phyloP scores from a whole-genome alignment of 805 yeast genomes.

The Saccharomyces paradoxus region DNA sequence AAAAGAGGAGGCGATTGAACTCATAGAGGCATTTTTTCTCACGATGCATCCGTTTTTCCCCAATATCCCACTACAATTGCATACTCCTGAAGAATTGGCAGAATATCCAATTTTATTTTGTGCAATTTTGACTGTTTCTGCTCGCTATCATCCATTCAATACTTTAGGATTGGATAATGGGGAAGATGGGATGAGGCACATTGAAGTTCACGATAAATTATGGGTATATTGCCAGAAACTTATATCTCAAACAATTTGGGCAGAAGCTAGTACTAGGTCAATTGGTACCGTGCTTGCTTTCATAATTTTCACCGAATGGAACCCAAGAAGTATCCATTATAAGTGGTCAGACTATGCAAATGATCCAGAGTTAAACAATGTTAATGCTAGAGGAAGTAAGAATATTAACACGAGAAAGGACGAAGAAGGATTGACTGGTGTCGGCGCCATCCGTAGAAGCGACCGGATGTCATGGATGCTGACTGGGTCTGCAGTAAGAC shows the following conservation, averaged over 20 bases:
- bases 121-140: slow-evolving; percentile 70
- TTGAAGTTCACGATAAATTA: slow-evolving; percentile 65
- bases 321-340: slow-evolving; percentile 89
- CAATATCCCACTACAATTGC: slow-evolving; percentile 67
- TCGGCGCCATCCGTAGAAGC: slow-evolving; percentile 78
- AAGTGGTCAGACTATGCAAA: slow-evolving; percentile 80
- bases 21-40: slow-evolving; percentile 56
- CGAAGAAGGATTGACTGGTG: slow-evolving; percentile 55
- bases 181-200: slow-evolving; percentile 35
- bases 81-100: slow-evolving; percentile 54
- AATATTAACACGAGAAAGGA: slow-evolving; percentile 20
- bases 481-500: slow-evolving; percentile 75
- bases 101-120: slow-evolving; percentile 76
- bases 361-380: slow-evolving; percentile 33
- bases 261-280: slow-evolving; percentile 80
- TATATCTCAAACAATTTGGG: slow-evolving; percentile 86
- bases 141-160: slow-evolving; percentile 63
- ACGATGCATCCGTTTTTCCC: slow-evolving; percentile 90
- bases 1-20: slow-evolving; percentile 49
- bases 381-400: slow-evolving; percentile 11
- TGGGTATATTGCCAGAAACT: slow-evolving; percentile 81
- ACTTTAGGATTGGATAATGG: slow-evolving; percentile 30
- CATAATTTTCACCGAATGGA: slow-evolving; percentile 86
- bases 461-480: slow-evolving; percentile 93
- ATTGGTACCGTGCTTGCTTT: slow-evolving; percentile 83